Percentiles rank a stretch among this genome's conserved stretches.
phyloP scores from a whole-genome alignment of 2,329 filamentous ascomycete species.

The Xylariales sp. region DNA sequence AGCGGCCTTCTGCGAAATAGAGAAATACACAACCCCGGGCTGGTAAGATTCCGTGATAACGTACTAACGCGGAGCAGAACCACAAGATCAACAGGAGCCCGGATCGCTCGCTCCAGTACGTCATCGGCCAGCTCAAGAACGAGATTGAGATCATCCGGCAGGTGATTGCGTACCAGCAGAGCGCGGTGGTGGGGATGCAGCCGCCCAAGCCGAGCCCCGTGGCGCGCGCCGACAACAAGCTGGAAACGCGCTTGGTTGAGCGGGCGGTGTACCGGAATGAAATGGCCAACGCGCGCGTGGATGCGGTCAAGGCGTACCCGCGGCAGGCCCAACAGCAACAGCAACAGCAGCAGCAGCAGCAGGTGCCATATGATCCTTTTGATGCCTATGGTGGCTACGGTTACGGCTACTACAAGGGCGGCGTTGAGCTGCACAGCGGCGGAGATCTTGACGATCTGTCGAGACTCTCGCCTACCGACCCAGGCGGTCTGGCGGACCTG shows the following conservation, averaged over 20 bases:
- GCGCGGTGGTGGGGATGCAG: slow-evolving; percentile 21
- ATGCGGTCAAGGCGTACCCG: too few species aligned
- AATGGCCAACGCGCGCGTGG: too few species aligned
- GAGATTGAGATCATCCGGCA: slow-evolving; percentile 34
- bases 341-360: too few species aligned
- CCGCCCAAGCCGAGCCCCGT: slow-evolving; percentile 12
- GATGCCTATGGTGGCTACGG: too few species aligned
- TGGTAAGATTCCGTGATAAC: too few species aligned
- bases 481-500: slow-evolving; percentile 31
- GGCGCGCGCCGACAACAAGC: slow-evolving; percentile 9
- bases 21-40: too few species aligned
- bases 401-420: not conserved
- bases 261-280: slow-evolving; percentile 14
- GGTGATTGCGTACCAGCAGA: slow-evolving; percentile 27
- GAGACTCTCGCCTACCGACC: slow-evolving; percentile 31
- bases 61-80: too few species aligned
- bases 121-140: slow-evolving; percentile 34
- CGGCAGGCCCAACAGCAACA: too few species aligned
- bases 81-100: slow-evolving; percentile 35
- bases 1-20: not conserved
- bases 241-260: slow-evolving; percentile 15
- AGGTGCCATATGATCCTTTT: too few species aligned
- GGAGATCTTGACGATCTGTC: slow-evolving; percentile 22
- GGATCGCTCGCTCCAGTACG: slow-evolving; percentile 35
- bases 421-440: slow-evolving; percentile 7